Base-by-base conservation (phyloP, 2,329 filamentous ascomycete species). In the Exophiala dermatitidis region DNA sequence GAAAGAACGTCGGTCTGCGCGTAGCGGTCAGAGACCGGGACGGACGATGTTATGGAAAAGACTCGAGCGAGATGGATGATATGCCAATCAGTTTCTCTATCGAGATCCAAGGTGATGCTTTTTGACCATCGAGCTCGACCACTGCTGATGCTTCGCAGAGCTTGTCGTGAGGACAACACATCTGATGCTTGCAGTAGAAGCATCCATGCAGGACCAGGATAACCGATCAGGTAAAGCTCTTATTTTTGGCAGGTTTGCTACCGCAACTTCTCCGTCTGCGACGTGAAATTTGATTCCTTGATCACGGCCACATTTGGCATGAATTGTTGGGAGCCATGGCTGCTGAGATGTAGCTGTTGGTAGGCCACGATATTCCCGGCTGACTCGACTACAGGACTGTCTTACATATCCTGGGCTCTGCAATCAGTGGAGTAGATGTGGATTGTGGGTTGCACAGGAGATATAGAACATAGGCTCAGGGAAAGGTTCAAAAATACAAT, bases 1-100 rank as follows among this genome's bases (percentile, higher is more conserved):
- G 71, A 1, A 78, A 78, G 61, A 78, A 81, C 53, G 81, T 88
- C 19, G 88, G 88, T 0, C 69, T 93, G 52, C 80, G 79, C 42
- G 81, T 93, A 60, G 76, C 77, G 6, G 83, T 90, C 12, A 71
- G 69, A 26, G 76, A 82, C 64, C 75, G 74, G 50, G 72, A 72
- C 65, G 66, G 70, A 63, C 41, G 30, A 6, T 53, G 44, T 41
- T 53, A 53, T 45, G 45, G 50, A 10, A 43, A 52, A 36, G 46
- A 48, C 30, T 28, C 46, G 12, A 41, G 40, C 29, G 56, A 59
- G n/a, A 42, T 58, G 47, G 82, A 88, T 50, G 82, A 88, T 43
- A 69, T 78, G n/a, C 76, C 83, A 2, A 80, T 87, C 6, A 81
- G 76, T 50, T 93, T 89, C 65, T 78, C 78, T 41, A 72, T 93